phyloP scores from a whole-genome alignment of 2,329 filamentous ascomycete species.

The Exophiala alcalophila region DNA sequence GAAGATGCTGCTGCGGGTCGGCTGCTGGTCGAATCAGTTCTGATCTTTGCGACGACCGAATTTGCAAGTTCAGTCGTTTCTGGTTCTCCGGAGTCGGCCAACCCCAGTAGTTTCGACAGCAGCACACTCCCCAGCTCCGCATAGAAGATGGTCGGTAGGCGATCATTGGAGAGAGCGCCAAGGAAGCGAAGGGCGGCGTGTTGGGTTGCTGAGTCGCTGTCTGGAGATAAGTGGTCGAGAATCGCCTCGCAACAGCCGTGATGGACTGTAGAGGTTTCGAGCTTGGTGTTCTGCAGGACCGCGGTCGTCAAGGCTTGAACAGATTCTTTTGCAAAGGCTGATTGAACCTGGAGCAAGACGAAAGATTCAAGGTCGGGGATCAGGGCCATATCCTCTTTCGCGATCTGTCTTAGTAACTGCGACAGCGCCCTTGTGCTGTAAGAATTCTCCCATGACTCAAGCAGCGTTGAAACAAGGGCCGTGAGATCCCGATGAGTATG shows the following conservation, averaged over 20 bases:
- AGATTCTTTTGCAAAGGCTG: constrained; percentile 33
- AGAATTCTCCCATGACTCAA: constrained; percentile 34
- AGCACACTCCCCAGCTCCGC: constrained; percentile 7
- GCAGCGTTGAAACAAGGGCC: constrained; percentile 37
- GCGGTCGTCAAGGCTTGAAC: constrained; percentile 31
- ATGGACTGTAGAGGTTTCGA: constrained; percentile 38
- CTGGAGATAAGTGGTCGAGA: constrained; percentile 18
- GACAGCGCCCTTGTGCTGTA: constrained; percentile 8
- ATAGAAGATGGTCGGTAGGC: background rate
- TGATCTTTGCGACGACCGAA: constrained; percentile 17
- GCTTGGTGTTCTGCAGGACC: constrained; percentile 35
- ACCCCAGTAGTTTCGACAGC: constrained; percentile 22
- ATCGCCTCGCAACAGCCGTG: constrained; percentile 27
- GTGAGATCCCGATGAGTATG: constrained; percentile 37
- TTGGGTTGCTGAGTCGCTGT: constrained; percentile 19
- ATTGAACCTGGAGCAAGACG: constrained; percentile 41
- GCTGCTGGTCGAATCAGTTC: constrained; percentile 4
- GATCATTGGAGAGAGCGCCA: constrained; percentile 2
- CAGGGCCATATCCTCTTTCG: constrained; percentile 11
- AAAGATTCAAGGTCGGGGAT: constrained; percentile 16
- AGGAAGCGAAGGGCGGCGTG: constrained; percentile 14
- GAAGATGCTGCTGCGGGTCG: constrained; percentile 14
- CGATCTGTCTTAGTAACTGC: constrained; percentile 10
- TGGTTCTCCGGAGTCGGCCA: constrained; percentile 22
- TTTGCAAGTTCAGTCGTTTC: constrained; percentile 20